A percentile compares a stretch with the other conserved stretches of the same genome.
Conservation (phyloP, 2,329 filamentous ascomycete genomes). For the Microsporum audouinii region DNA sequence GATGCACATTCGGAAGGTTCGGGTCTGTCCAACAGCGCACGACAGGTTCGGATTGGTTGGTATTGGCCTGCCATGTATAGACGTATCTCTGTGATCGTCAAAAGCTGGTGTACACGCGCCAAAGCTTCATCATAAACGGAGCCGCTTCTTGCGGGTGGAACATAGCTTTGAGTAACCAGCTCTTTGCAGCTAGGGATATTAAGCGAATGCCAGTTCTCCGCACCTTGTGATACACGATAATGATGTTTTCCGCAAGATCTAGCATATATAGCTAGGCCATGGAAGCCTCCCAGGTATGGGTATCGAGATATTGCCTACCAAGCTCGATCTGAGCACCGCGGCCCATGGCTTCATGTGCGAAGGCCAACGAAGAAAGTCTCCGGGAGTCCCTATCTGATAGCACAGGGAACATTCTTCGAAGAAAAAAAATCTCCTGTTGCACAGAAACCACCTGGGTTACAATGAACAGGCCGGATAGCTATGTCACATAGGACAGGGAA, state of each 20-base stretch:
- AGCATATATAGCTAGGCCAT: background rate
- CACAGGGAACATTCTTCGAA: background rate
- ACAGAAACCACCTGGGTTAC: background rate
- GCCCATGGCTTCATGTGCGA: background rate
- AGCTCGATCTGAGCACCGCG: background rate
- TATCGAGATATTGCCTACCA: background rate
- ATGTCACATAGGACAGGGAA: background rate
- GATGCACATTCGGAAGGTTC: background rate
- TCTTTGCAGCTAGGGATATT: background rate
- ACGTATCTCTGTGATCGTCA: background rate
- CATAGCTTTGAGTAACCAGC: background rate
- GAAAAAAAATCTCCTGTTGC: background rate
- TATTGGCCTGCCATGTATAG: background rate
- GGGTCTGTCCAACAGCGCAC: background rate
- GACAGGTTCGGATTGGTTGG: background rate
- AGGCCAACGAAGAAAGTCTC: background rate
- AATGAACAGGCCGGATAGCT: background rate
- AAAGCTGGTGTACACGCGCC: background rate
- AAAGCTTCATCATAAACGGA: background rate
- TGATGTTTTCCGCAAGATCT: background rate
- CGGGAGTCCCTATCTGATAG: background rate
- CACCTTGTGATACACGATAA: background rate
- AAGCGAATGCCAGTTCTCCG: background rate
- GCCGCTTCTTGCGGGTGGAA: background rate
- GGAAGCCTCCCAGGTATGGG: background rate